A percentile compares a stretch with the other conserved stretches of the same genome.
Evolutionary conservation across 306 rosid genomes (phyloP).

Genomic region (Medicago truncatula): DNA sequence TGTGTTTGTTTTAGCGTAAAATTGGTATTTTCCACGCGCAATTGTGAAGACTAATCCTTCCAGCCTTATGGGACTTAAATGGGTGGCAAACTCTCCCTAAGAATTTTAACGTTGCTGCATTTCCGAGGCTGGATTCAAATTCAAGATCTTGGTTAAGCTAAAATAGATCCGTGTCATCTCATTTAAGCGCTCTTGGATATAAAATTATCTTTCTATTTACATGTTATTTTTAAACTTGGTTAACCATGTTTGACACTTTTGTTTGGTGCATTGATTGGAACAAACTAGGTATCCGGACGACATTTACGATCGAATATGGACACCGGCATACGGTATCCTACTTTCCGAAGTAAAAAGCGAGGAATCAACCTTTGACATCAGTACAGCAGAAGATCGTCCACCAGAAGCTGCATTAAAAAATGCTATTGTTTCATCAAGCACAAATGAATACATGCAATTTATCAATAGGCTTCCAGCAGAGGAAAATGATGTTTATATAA

Average conservation of each 20-base stretch:
- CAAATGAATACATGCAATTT: slow-evolving; percentile 1
- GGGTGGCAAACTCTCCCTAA: too few species aligned
- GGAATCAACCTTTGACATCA: slow-evolving; percentile 20
- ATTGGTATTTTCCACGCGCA: too few species aligned
- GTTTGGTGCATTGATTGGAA: not conserved
- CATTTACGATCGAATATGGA: slow-evolving; percentile 53
- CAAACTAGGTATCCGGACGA: slow-evolving; percentile 44
- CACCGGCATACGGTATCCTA: not conserved
- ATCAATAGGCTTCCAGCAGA: slow-evolving; percentile 38
- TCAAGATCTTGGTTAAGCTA: too few species aligned
- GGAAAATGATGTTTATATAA: slow-evolving; percentile 41
- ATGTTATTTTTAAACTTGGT: too few species aligned
- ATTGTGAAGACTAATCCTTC: too few species aligned
- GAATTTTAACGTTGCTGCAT: too few species aligned
- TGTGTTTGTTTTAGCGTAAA: too few species aligned
- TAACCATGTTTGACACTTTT: not conserved
- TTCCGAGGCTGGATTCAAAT: too few species aligned
- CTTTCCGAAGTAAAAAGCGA: slow-evolving; percentile 36
- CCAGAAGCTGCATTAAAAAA: slow-evolving; percentile 45
- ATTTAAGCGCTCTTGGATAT: too few species aligned
- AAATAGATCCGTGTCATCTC: too few species aligned
- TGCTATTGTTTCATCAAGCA: slow-evolving; percentile 43
- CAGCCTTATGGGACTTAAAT: too few species aligned
- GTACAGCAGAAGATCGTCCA: slow-evolving; percentile 53
- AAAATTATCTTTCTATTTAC: too few species aligned